Base-by-base conservation (phyloP, 306 rosid species). In the Canavalia gladiata region DNA sequence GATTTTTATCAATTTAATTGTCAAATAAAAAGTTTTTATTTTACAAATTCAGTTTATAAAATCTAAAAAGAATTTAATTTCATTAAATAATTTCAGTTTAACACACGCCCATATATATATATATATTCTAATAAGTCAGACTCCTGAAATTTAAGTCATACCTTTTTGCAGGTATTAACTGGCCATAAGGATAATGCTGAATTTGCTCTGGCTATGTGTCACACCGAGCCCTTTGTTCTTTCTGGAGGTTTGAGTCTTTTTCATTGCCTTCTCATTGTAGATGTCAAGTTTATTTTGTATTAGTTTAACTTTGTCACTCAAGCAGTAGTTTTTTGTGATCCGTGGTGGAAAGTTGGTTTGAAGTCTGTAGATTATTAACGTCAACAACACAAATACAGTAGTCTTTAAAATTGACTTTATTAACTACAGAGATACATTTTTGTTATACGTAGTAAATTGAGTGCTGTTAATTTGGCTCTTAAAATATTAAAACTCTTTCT, bases 141-240 rank as follows among this genome's bases (percentile, higher is more conserved):
- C 7, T 25, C 33, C 76, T 81, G 54, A 81, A 77, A 47, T 73
- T 79, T 57, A 43, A 63, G 30, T 5, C 18, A 31, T 52, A 47
- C 68, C 57, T 7, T 83, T 76, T 62, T 88, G 83, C 88, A 96
- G 99, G 93, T 94, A 70, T 86, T 96, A 88, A 96, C 94, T 65
- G 99, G 99, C 76, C 99, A 96, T 82, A 89, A 87, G 74, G 99
- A 96, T 64, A 84, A 93, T 93, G 99, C 99, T 77, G 99, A 93
- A 85, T 96, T 81, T 90, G 99, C 99, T 51, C 91, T 96, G 81
- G 98, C 94, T 25, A 92, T 96, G 99, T 92, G 98, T 84, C 97
- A 92, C 56, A 88, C 97, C 62, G 99, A 92, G 69, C 98, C 99
- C 54, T 90, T 84, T 80, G 99, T 96, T 65, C 97, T 96, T 51